Conservation (phyloP, 1,284 basidiomycete genomes). For the Ustilago bromivora region DNA sequence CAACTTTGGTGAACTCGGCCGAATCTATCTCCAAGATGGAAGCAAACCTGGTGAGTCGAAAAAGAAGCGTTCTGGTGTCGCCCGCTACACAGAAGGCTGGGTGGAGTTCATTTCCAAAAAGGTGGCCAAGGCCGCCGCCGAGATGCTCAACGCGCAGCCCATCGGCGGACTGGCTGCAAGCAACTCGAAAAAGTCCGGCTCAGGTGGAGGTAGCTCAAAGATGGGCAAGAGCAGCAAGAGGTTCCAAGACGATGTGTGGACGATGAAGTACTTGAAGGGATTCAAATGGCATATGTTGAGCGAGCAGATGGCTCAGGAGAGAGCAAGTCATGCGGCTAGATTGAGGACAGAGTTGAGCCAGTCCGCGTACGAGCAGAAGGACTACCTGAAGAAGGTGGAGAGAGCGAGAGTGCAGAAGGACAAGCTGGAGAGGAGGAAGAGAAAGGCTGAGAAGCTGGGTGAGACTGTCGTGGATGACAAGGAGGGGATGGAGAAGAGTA, state of each 20-base stretch:
- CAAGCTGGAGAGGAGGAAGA: conserved; percentile 76
- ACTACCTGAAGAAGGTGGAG: conserved; percentile 95
- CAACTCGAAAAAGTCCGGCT: conserved; percentile 47
- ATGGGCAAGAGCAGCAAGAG: conserved; percentile 54
- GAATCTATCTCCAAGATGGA: conserved; percentile 67
- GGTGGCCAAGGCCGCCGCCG: conserved; percentile 88
- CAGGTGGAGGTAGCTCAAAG: conserved; percentile 52
- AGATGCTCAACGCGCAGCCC: conserved; percentile 93
- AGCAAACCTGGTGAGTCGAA: conserved; percentile 32
- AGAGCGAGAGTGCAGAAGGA: conserved; percentile 90
- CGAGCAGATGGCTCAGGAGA: conserved; percentile 97
- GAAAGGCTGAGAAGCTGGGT: conserved; percentile 36
- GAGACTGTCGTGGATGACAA: conserved; percentile 23
- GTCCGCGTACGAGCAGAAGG: conserved; percentile 87
- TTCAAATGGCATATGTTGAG: conserved; percentile 99
- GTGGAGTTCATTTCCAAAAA: conserved; percentile 96
- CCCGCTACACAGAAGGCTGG: conserved; percentile 95
- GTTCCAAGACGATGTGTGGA: conserved; percentile 98
- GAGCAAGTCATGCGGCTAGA: conserved; percentile 86
- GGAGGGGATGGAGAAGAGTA: conserved; percentile 37
- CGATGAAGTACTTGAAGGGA: conserved; percentile 96
- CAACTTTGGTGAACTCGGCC: conserved; percentile 66
- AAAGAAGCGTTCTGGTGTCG: conserved; percentile 71
- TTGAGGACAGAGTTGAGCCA: conserved; percentile 92
- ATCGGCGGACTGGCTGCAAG: conserved; percentile 74